Evolutionary conservation across 2,329 filamentous ascomycete species (phyloP).

Genomic region (Claviceps capensis): DNA sequence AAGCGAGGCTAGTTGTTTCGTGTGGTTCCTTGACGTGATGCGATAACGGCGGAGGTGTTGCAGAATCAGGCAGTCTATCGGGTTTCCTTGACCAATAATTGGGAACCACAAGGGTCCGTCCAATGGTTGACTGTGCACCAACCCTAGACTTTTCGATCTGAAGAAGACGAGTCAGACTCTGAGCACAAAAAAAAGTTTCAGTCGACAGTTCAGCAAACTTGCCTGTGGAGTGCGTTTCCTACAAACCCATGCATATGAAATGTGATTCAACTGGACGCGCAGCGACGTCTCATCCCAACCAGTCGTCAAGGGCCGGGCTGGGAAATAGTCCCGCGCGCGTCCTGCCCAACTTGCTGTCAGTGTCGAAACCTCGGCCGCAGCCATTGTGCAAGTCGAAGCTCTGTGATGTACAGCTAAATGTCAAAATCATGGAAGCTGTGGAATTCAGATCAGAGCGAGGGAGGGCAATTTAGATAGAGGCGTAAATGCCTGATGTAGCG

Average conservation of each 20-base stretch:
- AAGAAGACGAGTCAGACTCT: not conserved
- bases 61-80: not conserved
- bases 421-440: constrained; percentile 40
- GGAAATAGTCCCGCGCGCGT: constrained; percentile 25
- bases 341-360: constrained; percentile 28
- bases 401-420: constrained; percentile 25
- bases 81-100: constrained; percentile 1
- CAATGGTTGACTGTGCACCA: not conserved
- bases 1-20: constrained; percentile 5
- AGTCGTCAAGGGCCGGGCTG: constrained; percentile 20
- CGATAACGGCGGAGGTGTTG: not conserved
- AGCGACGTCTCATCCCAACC: constrained; percentile 15
- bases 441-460: not conserved
- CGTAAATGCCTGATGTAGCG: too few relatives aligned
- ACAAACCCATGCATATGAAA: constrained; percentile 18
- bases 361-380: constrained; percentile 34
- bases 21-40: not conserved
- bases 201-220: not conserved
- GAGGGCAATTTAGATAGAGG: too few relatives aligned
- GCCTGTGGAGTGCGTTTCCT: not conserved
- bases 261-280: constrained; percentile 21
- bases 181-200: not conserved
- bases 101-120: not conserved
- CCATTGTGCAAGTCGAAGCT: constrained; percentile 39
- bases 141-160: not conserved